Evolutionary conservation across 1,284 basidiomycete species (phyloP), one percentile per base, ranked within the genome.

Genomic region (Coriolopsis trogii): DNA sequence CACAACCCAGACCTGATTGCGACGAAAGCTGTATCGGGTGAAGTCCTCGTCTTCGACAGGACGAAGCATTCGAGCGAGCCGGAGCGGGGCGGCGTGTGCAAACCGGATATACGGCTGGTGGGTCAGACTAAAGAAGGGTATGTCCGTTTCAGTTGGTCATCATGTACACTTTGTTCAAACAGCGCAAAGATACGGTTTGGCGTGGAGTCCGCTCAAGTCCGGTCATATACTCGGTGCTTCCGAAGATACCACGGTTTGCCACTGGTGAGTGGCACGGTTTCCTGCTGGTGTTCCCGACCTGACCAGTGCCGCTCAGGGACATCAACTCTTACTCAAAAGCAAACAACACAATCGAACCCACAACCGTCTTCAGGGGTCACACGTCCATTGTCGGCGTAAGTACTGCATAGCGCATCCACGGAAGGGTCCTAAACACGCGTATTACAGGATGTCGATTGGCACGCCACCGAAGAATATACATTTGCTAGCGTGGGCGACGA

Each of bases 401-500:
- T 78, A 3, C 15, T 4, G 4, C 6, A 5, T 2, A n/a, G 4
- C 6, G 34, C 2, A 4, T 21, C 15, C 15, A 6, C 3, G 12
- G n/a, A 28, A 26, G 7, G 37, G 13, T 25, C 12, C 10, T 33
- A 31, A 7, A 29, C 6, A 48, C n/a, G 26, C 49, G 20, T 50
- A 31, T 34, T 49, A 28, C 45, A 97, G 92, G 97, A 99, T 67
- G 95, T 99, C 2, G 95, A 97, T 59, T 99, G 96, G 96, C 91
- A 97, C 72, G 76, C 87, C 10, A 84, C 82, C 18, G 79, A 91
- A 67, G 93, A 95, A 51, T 85, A 88, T 61, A 75, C 95, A 41
- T 95, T 99, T 64, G 95, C 89, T 3, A 97, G 94, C 58, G 96
- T 98, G n/a, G 94, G 95, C 26, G 96, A 99, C 63, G 96, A 99